Percentiles rank a stretch among this genome's conserved stretches.
Evolutionary conservation across 1,139 yeast genomes (phyloP).

Genomic region (Nematodospora anomalae): DNA sequence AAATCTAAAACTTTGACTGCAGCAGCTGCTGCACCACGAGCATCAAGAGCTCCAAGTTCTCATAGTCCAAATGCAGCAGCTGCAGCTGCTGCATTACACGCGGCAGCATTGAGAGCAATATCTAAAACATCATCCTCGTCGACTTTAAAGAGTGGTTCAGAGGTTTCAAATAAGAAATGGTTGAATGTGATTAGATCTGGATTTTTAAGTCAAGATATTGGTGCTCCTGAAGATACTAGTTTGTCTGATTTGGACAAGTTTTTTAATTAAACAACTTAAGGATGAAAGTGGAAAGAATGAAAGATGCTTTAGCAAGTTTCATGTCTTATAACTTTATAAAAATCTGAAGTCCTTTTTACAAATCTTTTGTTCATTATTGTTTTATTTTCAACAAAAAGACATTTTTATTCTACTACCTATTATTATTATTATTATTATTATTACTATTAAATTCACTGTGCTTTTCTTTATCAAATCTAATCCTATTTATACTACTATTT

Average conservation of each 20-base stretch:
- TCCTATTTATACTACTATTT: background rate
- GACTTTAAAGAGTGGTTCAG: conserved; percentile 9
- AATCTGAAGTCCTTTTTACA: background rate
- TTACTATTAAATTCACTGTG: background rate
- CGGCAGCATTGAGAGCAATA: conserved; percentile 62
- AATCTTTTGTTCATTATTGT: background rate
- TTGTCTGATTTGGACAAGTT: conserved; percentile 71
- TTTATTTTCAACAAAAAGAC: conserved; percentile 1
- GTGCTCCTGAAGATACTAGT: conserved; percentile 73
- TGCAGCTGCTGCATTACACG: conserved; percentile 73
- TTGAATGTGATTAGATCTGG: conserved; percentile 70
- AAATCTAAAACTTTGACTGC: conserved; percentile 63
- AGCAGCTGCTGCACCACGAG: conserved; percentile 80
- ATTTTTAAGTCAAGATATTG: conserved; percentile 71
- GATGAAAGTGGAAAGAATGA: background rate
- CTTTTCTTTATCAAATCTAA: no score
- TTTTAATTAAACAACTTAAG: conserved; percentile 38
- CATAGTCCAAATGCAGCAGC: conserved; percentile 66
- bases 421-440: background rate
- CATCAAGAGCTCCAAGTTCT: conserved; percentile 59
- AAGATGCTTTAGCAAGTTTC: background rate
- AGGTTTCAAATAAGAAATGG: conserved; percentile 54
- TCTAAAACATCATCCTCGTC: conserved; percentile 19
- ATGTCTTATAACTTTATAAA: background rate
- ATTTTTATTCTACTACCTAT: background rate